Evolutionary conservation across 371 early-diverging fungal species (phyloP), one percentile per base, ranked within the genome.

Genomic region (Actinomortierella wolfii): DNA sequence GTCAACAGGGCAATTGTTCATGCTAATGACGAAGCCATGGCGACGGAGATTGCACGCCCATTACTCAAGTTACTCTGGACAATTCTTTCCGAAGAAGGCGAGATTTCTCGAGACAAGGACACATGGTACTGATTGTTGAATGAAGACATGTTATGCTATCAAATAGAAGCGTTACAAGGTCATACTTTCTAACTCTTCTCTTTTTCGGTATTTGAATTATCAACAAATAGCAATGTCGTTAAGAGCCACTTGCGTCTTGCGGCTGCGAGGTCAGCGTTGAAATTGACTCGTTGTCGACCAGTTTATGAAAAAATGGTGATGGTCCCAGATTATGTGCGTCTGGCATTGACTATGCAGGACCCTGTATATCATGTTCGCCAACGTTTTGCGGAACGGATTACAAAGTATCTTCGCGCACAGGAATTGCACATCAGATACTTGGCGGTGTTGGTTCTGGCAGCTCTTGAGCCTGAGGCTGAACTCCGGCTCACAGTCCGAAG

Each of bases 361-460:
- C 81, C 92, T 1, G 84, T 88, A 56, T 94, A 81, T 63, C 83
- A 92, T 56, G 94, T 96, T 15, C 92, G 98, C n/a, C 81, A 83
- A 43, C 76, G 78, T 1, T 85, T 96, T 56, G 84, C 88, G 14
- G 79, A 85, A 15, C 86, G 86, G 52, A 78, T 98, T 47, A 83
- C 94, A 64, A 86, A 83, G 41, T 83, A 87, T 34, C 76, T 97
- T 23, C 81, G 83, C 7, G 49, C 65, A 1, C 68, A 81, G 40
- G 80, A 81, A 14, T 67, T 97, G 0, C 89, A 88, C 52, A 71
- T 84, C 28, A 84, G 92, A 7, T 96, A 86, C 57, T 65, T 89
- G 42, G 77, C 92, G 9, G 65, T 90, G 1, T 65, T 96, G 46
- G 84, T 92, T 60, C 68, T 96, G 24, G 89, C 86, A 3, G 97